Base-by-base conservation (phyloP, 2,329 filamentous ascomycete genomes). In the Fonsecaea multimorphosa region DNA sequence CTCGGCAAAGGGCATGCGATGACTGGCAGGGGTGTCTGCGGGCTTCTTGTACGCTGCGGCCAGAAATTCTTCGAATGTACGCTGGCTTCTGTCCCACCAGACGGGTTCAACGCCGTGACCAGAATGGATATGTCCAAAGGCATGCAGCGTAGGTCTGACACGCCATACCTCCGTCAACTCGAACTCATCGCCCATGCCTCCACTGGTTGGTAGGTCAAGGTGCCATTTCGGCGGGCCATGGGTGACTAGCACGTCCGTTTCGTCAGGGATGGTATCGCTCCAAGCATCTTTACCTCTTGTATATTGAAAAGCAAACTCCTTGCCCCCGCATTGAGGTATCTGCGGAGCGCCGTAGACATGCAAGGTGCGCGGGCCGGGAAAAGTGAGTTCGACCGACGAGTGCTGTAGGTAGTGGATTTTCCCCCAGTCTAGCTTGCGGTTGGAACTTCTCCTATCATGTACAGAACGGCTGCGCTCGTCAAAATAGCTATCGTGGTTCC, bases 401-500 rank as follows among this genome's bases (percentile, higher is more conserved):
- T 91, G 88, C 77, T 96, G 86, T 2, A 97, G 85, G 76, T 97
- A 97, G 72, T 87, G 82, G 55, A 97, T 80, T 51, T 82, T 82
- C 60, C 85, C 88, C 81, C 91, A 88, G 71, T 92, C 82, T 16
- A 93, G 82, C 32, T 76, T 77, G 67, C 80, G 79, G n/a, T 76
- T 76, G 1, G 79, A 78, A n/a, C 81, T 74, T 22, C 78, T 76
- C 52, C 79, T 74, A 73, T 92, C 87, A 53, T 85, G 81, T 9
- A 83, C 78, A 16, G 76, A 77, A 3, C 91, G 84, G 14, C 87
- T 87, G 36, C 82, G 81, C 27, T 85, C 81, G 76, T 96, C 94
- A 67, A 96, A 90, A 81, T 87, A 96, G 72, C 87, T 89, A 75
- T 97, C 94, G 76, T 97, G 94, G 75, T 97, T 97, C 0, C 94